Percentiles rank a stretch among this genome's conserved stretches.
Conservation (phyloP, 2,329 filamentous ascomycete species). For the Colletotrichum liriopes region DNA sequence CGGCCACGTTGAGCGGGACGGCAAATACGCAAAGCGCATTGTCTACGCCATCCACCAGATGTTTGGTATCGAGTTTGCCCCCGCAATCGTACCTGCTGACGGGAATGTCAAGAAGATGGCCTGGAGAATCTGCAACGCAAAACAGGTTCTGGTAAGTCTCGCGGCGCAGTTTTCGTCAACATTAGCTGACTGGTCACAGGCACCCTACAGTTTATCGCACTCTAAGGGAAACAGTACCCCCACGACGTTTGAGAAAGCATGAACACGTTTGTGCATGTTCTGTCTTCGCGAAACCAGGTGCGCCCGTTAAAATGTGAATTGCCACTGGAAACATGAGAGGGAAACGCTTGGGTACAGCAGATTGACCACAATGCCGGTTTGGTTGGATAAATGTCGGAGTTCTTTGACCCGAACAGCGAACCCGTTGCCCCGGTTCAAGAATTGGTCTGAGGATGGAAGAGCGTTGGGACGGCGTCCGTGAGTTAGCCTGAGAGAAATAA, state of each 20-base stretch:
- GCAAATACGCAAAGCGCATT: slow-evolving; percentile 90
- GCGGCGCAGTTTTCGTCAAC: too few relatives aligned
- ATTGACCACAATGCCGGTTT: slow-evolving; percentile 1
- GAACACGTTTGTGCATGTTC: background rate
- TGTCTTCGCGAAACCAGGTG: background rate
- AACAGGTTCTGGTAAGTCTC: slow-evolving; percentile 87
- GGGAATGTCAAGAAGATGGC: slow-evolving; percentile 91
- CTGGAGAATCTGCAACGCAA: slow-evolving; percentile 96
- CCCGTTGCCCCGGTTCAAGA: slow-evolving; percentile 2
- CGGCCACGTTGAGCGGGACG: slow-evolving; percentile 85
- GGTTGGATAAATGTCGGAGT: slow-evolving; percentile 13
- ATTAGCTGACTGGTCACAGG: slow-evolving; percentile 59
- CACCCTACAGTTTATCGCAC: slow-evolving; percentile 80
- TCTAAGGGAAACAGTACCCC: slow-evolving; percentile 75
- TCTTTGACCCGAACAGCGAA: slow-evolving; percentile 32
- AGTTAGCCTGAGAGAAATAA: slow-evolving; percentile 41
- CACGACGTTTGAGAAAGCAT: slow-evolving; percentile 36
- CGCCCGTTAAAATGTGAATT: slow-evolving; percentile 10
- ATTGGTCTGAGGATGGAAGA: slow-evolving; percentile 1
- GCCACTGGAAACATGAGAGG: background rate
- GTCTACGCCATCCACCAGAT: slow-evolving; percentile 96
- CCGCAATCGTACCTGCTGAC: slow-evolving; percentile 92
- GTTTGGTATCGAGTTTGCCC: slow-evolving; percentile 97
- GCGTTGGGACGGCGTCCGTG: slow-evolving; percentile 29
- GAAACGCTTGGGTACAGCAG: slow-evolving; percentile 11